Percentiles rank a stretch among this genome's conserved stretches.
Conservation (phyloP, 2,329 filamentous ascomycete genomes). For the Stagonosporopsis rhizophila region DNA sequence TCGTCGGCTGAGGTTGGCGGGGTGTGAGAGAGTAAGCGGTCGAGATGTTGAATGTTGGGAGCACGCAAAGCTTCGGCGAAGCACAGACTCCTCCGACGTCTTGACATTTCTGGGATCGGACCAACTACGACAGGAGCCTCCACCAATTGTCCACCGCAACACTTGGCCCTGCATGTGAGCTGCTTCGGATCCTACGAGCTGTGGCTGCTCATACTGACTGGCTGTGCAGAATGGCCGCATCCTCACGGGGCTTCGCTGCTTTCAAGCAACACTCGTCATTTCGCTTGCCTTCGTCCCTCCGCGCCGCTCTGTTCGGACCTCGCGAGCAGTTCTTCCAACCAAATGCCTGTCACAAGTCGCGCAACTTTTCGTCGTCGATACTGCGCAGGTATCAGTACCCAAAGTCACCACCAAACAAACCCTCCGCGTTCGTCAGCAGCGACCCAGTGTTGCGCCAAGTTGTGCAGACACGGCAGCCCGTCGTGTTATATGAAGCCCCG, state of each 20-base stretch:
- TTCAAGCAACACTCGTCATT: slow-evolving; percentile 37
- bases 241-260: slow-evolving; percentile 40
- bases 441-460: slow-evolving; percentile 47
- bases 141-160: slow-evolving; percentile 4
- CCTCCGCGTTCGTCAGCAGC: slow-evolving; percentile 27
- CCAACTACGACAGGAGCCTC: slow-evolving; percentile 1
- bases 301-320: slow-evolving; percentile 37
- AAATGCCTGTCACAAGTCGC: slow-evolving; percentile 19
- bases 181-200: background rate
- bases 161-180: background rate
- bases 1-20: slow-evolving; percentile 25
- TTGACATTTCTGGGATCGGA: slow-evolving; percentile 16
- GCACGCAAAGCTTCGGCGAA: slow-evolving; percentile 34
- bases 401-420: slow-evolving; percentile 16
- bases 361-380: slow-evolving; percentile 36
- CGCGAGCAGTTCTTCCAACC: slow-evolving; percentile 33
- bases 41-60: slow-evolving; percentile 46
- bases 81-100: slow-evolving; percentile 10
- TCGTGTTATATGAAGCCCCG: slow-evolving; percentile 45
- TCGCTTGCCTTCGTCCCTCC: slow-evolving; percentile 44
- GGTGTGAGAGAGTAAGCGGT: slow-evolving; percentile 18
- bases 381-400: slow-evolving; percentile 34
- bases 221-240: slow-evolving; percentile 37
- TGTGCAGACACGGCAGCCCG: slow-evolving; percentile 37
- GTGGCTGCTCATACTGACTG: background rate